Evolutionary conservation across 352 stramenopile species (phyloP).

Genomic region (Pythium apleroticum): DNA sequence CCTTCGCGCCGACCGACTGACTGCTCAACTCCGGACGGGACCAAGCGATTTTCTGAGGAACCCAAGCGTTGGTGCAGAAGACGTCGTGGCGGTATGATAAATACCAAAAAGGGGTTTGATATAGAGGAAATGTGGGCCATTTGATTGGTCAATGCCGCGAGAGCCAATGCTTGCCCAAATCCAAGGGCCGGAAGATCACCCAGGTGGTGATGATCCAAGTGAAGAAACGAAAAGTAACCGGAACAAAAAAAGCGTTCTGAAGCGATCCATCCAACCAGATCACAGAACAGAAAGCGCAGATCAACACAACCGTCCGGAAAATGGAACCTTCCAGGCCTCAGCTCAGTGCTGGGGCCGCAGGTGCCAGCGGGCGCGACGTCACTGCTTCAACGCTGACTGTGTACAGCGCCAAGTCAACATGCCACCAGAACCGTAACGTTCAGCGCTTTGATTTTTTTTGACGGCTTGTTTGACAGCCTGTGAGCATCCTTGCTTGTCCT

Average conservation of each 20-base stretch:
- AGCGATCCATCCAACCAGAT: not conserved
- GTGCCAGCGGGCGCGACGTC: not conserved
- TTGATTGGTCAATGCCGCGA: not conserved
- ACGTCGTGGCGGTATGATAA: not conserved
- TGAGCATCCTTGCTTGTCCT: no score
- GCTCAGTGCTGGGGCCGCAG: not conserved
- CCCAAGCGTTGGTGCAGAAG: not conserved
- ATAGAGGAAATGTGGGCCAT: not conserved
- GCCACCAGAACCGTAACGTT: not conserved
- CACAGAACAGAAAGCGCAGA: not conserved
- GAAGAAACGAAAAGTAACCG: not conserved
- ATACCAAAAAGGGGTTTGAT: not conserved
- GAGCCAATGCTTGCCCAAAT: not conserved
- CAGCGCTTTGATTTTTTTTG: not conserved
- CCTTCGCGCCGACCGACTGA: constrained; percentile 10
- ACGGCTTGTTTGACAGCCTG: not conserved
- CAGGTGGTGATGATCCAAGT: not conserved
- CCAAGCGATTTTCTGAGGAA: constrained; percentile 31
- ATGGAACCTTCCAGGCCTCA: not conserved
- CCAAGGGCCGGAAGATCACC: not conserved
- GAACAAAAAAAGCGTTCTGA: not conserved
- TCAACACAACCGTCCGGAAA: not conserved
- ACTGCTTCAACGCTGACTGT: not conserved
- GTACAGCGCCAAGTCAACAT: no score
- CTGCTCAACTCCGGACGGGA: constrained; percentile 17